phyloP scores from a whole-genome alignment of 768 basidiomycete genomes.

The Russula emetica region DNA sequence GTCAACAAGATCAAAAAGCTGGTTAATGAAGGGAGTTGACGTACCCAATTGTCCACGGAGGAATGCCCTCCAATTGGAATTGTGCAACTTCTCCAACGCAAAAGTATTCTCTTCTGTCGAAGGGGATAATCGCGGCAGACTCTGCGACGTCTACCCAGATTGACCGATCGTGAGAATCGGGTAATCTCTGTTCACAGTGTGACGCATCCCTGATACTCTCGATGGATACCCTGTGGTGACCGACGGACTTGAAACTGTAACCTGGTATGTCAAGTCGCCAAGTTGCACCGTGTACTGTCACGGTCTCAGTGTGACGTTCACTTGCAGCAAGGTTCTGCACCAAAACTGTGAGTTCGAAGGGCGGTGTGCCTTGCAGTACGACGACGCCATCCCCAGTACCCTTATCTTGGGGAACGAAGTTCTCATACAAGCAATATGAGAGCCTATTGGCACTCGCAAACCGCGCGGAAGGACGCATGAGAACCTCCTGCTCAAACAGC shows the following conservation, averaged over 20 bases:
- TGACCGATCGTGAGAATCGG: constrained; percentile 56
- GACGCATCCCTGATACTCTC: constrained; percentile 77
- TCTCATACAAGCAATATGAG: constrained; percentile 72
- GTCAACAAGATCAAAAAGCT: not conserved
- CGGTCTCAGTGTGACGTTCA: constrained; percentile 52
- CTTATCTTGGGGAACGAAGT: constrained; percentile 51
- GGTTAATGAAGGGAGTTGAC: constrained; percentile 29
- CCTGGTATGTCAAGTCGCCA: constrained; percentile 75
- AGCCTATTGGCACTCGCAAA: constrained; percentile 66
- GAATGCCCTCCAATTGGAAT: constrained; percentile 90
- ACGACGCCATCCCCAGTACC: constrained; percentile 57
- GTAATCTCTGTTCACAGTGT: constrained; percentile 68
- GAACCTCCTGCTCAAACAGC: constrained; percentile 82
- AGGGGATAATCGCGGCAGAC: constrained; percentile 85
- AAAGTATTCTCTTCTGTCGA: constrained; percentile 71
- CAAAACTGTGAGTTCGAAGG: constrained; percentile 74
- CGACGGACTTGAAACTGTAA: constrained; percentile 73
- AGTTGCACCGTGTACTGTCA: constrained; percentile 44
- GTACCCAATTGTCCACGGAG: constrained; percentile 87
- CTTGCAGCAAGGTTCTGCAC: constrained; percentile 73
- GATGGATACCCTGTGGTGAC: constrained; percentile 75
- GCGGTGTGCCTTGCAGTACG: constrained; percentile 75
- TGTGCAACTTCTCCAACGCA: constrained; percentile 89
- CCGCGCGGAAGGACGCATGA: constrained; percentile 71
- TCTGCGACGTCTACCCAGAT: constrained; percentile 95